Percentiles rank a stretch among this genome's conserved stretches.
Conservation (phyloP, 176 grass and related monocot species). For the Alopecurus myosuroides region DNA sequence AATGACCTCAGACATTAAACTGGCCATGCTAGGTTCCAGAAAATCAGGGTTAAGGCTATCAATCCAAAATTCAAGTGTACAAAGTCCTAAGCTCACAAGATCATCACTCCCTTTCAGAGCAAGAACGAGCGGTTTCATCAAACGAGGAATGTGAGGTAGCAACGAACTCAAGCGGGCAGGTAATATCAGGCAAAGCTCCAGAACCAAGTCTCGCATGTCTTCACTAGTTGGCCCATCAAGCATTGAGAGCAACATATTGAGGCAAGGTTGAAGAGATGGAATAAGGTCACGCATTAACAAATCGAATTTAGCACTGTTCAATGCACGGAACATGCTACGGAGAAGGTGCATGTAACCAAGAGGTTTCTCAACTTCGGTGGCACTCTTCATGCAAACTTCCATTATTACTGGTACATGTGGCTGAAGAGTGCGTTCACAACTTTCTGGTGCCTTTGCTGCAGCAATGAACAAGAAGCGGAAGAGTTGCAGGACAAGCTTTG, state of each 20-base stretch:
- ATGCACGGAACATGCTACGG: conserved; percentile 82
- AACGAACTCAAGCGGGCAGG: conserved; percentile 95
- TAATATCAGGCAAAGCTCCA: conserved; percentile 94
- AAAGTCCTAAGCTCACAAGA: conserved; percentile 87
- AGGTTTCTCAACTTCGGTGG: conserved; percentile 91
- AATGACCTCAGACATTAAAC: conserved; percentile 97
- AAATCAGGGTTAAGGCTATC: conserved; percentile 99
- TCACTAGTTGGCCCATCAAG: conserved; percentile 89
- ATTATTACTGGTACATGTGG: conserved; percentile 95
- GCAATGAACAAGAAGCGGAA: conserved; percentile 95
- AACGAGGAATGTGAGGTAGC: conserved; percentile 94
- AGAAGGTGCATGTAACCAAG: conserved; percentile 99
- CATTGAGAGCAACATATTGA: conserved; percentile 97
- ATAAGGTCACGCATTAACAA: conserved; percentile 92
- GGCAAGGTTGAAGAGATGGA: conserved; percentile 90
- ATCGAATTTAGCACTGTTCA: conserved; percentile 99
- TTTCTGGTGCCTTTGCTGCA: conserved; percentile 78
- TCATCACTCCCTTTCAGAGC: conserved; percentile 94
- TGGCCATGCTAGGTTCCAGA: conserved; percentile 99
- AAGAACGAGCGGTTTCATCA: conserved; percentile 97
- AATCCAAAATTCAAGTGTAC: conserved; percentile 98
- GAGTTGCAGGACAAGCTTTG: conserved; percentile 92
- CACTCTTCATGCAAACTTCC: conserved; percentile 98
- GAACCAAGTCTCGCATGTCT: conserved; percentile 87
- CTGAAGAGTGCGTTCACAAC: conserved; percentile 89